phyloP scores from a whole-genome alignment of 2,329 filamentous ascomycete genomes.

The Botryotinia convoluta region DNA sequence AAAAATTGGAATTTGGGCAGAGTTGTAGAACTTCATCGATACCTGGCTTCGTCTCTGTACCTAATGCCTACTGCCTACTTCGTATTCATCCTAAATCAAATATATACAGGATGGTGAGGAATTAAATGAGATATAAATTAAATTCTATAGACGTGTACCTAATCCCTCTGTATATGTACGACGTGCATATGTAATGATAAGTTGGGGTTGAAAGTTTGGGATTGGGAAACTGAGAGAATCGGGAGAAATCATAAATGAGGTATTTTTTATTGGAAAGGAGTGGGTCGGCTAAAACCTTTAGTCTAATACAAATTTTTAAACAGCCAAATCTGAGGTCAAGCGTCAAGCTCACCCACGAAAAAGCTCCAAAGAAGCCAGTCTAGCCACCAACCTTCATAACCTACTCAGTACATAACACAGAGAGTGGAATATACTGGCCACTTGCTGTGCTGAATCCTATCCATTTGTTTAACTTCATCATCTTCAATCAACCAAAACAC shows the following conservation, averaged over 20 bases:
- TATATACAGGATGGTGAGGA: not conserved
- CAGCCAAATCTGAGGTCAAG: not conserved
- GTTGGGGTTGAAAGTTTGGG: no score
- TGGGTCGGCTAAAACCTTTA: conserved; percentile 1
- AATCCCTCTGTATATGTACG: no score
- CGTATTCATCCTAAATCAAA: not conserved
- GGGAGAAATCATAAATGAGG: not conserved
- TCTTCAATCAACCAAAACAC: not conserved
- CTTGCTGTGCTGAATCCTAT: not conserved
- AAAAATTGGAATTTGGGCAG: not conserved
- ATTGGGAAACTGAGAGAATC: not conserved
- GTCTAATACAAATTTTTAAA: conserved; percentile 4
- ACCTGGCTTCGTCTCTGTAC: not conserved
- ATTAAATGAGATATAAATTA: not conserved
- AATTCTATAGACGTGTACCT: not conserved
- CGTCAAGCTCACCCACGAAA: not conserved
- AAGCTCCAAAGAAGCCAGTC: not conserved
- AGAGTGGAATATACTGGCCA: not conserved
- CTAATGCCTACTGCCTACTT: not conserved
- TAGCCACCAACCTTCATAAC: not conserved
- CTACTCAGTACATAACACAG: not conserved
- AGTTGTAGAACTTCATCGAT: not conserved
- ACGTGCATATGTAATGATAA: not conserved
- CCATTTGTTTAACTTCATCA: not conserved
- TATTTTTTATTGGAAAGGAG: not conserved